Evolutionary conservation across 2,329 filamentous ascomycete species (phyloP).

Genomic region (Dryadomyces sulphureus): DNA sequence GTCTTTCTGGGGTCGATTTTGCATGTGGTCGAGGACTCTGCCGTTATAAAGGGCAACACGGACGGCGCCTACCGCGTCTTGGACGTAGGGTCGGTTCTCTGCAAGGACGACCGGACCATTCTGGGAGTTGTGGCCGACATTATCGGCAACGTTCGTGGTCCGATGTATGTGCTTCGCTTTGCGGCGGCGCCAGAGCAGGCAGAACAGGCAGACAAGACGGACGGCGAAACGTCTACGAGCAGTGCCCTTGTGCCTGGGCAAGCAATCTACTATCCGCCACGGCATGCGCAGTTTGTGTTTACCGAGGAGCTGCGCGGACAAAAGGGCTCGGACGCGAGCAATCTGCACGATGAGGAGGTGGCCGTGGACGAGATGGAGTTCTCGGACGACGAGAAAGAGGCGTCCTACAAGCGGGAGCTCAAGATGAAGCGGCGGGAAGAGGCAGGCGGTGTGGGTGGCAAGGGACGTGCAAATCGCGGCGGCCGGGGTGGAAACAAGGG

Average conservation of each 20-base stretch:
- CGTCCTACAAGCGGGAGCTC: constrained; percentile 56
- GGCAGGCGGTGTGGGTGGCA: constrained; percentile 21
- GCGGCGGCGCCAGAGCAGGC: constrained; percentile 32
- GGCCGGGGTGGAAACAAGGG: not conserved
- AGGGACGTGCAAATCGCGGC: constrained; percentile 12
- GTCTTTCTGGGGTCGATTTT: constrained; percentile 62
- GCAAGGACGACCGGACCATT: constrained; percentile 57
- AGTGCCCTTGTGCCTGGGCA: constrained; percentile 52
- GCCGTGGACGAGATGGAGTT: constrained; percentile 81
- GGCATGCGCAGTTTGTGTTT: constrained; percentile 72
- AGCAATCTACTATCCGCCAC: constrained; percentile 64
- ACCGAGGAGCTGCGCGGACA: constrained; percentile 63
- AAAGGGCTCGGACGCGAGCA: constrained; percentile 89
- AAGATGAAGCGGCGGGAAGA: constrained; percentile 46
- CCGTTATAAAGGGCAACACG: constrained; percentile 64
- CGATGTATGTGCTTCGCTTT: constrained; percentile 74
- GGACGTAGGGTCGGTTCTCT: constrained; percentile 72
- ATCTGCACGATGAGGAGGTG: constrained; percentile 86
- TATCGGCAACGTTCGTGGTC: constrained; percentile 71
- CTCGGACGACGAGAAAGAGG: constrained; percentile 90
- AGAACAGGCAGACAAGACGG: not conserved
- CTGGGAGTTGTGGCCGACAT: constrained; percentile 76
- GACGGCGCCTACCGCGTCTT: constrained; percentile 75
- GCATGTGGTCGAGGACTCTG: constrained; percentile 61
- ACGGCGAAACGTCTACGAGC: constrained; percentile 13